Percentiles rank a stretch among this genome's conserved stretches.
These are phyloP conservation scores for Hippophae tibetana DNA, from an alignment of 306 rosid genomes.

Conservation along the genomic window DNA sequence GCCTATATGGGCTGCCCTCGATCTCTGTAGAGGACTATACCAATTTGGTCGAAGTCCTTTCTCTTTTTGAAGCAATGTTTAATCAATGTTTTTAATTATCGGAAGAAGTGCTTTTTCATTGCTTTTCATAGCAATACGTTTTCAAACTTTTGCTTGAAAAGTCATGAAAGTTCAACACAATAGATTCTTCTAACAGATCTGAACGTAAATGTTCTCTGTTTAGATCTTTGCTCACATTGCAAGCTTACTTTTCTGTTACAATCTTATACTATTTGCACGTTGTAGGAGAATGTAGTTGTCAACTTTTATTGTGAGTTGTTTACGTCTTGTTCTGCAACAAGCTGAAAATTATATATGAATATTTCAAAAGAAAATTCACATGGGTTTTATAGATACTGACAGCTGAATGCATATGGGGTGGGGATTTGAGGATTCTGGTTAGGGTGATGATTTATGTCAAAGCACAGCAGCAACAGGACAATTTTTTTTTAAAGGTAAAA, in stretches of 20 bases:
- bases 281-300: not conserved
- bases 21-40: too few relatives aligned
- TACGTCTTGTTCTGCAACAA: not conserved
- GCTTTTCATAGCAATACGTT: conserved; percentile 10
- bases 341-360: not conserved
- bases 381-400: conserved; percentile 6
- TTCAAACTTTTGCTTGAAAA: not conserved
- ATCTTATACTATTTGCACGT: not conserved
- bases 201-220: not conserved
- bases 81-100: not conserved
- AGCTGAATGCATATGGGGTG: conserved; percentile 1
- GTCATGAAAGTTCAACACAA: not conserved
- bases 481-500: too few relatives aligned
- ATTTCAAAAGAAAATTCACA: conserved; percentile 4
- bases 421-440: conserved; percentile 3
- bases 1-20: too few relatives aligned
- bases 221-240: conserved; percentile 9
- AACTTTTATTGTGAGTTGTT: conserved; percentile 1
- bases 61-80: not conserved
- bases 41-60: not conserved
- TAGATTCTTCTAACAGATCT: not conserved
- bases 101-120: conserved; percentile 1
- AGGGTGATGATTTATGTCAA: conserved; percentile 17
- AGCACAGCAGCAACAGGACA: conserved; percentile 2
- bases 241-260: not conserved